Conservation (phyloP, 1,139 yeast genomes). For the Yarrowia galli region DNA sequence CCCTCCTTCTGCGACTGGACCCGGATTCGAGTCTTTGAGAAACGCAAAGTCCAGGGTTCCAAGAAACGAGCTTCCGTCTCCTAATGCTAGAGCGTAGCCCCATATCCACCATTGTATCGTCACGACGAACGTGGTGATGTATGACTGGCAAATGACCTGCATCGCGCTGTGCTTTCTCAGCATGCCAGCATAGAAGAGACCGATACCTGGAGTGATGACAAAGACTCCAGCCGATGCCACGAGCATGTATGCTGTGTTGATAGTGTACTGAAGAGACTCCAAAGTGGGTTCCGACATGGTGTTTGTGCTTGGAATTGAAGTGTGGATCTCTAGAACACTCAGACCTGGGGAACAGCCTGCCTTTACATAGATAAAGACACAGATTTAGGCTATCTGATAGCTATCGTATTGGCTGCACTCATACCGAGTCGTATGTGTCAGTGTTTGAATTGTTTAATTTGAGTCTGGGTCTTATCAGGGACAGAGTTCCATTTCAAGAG, state of each 20-base stretch:
- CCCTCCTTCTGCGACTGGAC: conserved; percentile 58
- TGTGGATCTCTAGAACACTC: neutral
- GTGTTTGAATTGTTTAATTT: conserved; percentile 6
- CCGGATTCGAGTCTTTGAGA: conserved; percentile 13
- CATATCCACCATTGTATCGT: conserved; percentile 96
- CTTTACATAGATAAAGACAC: neutral
- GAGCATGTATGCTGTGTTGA: conserved; percentile 32
- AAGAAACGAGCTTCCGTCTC: conserved; percentile 53
- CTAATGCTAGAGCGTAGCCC: conserved; percentile 86
- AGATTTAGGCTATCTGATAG: neutral
- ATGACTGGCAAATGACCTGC: conserved; percentile 20
- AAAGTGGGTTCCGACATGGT: conserved; percentile 10
- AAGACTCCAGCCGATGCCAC: conserved; percentile 17
- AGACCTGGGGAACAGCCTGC: neutral
- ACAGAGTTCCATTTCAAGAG: conserved; percentile 9
- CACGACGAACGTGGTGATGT: conserved; percentile 75
- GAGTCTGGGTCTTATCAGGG: conserved; percentile 25
- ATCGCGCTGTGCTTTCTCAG: conserved; percentile 20
- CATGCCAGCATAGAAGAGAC: conserved; percentile 32
- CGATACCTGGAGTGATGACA: conserved; percentile 30
- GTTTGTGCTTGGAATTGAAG: neutral
- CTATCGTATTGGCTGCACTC: neutral
- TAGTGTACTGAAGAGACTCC: conserved; percentile 8
- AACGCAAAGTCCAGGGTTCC: conserved; percentile 10
- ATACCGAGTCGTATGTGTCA: conserved; percentile 7